Evolutionary conservation across 352 stramenopile genomes (phyloP).

Genomic region (Phytophthora lateralis): DNA sequence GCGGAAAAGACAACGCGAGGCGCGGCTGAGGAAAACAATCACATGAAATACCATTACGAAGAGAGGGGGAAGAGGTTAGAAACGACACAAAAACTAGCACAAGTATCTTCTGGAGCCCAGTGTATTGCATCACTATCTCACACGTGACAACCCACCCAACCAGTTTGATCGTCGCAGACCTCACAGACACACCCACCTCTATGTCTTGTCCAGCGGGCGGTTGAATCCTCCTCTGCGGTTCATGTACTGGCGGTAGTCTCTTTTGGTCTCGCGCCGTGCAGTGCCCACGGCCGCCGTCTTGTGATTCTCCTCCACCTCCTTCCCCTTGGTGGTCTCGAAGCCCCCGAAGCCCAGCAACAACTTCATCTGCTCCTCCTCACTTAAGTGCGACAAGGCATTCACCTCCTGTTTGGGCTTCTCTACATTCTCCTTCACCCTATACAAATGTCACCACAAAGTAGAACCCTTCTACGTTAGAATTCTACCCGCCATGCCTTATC

Average conservation of each 20-base stretch:
- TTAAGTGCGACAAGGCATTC: conserved; percentile 39
- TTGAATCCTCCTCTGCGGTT: conserved; percentile 97
- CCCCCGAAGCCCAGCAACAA: conserved; percentile 41
- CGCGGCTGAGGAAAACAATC: background rate
- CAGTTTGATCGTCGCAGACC: background rate
- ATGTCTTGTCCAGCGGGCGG: conserved; percentile 87
- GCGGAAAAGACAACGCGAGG: conserved; percentile 21
- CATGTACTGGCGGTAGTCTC: conserved; percentile 98
- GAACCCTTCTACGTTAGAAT: conserved; percentile 1
- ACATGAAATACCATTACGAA: background rate
- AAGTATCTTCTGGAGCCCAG: background rate
- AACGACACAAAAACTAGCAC: background rate
- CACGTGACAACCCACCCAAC: too few species aligned
- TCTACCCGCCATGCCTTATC: background rate
- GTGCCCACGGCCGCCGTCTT: conserved; percentile 78
- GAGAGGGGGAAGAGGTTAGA: background rate
- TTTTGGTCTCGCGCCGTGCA: conserved; percentile 89
- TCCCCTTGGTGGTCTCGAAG: conserved; percentile 95
- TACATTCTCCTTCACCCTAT: background rate
- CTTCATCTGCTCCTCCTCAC: conserved; percentile 52
- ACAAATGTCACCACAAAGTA: background rate
- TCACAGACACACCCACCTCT: background rate
- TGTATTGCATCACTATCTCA: background rate
- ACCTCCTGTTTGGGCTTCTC: conserved; percentile 47
- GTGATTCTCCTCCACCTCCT: conserved; percentile 93